A percentile compares a stretch with the other conserved stretches of the same genome.
These are phyloP conservation scores for Trichoderma koningii DNA, from an alignment of 2,329 filamentous ascomycete genomes.

Conservation along the genomic window DNA sequence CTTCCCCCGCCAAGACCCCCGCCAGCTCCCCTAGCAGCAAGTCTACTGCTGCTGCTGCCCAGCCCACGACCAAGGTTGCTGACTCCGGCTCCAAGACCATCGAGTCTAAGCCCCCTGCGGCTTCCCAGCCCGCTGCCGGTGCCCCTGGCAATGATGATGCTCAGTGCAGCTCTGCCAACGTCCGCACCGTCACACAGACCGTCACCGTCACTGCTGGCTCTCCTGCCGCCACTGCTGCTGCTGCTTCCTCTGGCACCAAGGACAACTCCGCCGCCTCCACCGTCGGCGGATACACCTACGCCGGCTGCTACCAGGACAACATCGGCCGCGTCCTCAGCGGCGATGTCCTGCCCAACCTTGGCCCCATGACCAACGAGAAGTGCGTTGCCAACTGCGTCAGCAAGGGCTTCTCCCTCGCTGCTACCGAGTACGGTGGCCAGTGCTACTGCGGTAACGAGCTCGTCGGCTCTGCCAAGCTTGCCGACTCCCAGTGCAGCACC, in stretches of 20 bases:
- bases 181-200: slow-evolving; percentile 48
- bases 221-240: slow-evolving; percentile 27
- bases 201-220: slow-evolving; percentile 47
- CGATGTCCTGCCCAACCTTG: slow-evolving; percentile 45
- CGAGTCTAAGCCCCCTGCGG: slow-evolving; percentile 1
- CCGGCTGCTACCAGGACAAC: slow-evolving; percentile 49
- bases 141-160: slow-evolving; percentile 11
- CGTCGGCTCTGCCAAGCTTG: slow-evolving; percentile 44
- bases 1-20: not conserved
- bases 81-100: slow-evolving; percentile 10
- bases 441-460: slow-evolving; percentile 54
- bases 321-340: slow-evolving; percentile 43
- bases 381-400: slow-evolving; percentile 53
- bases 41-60: not conserved
- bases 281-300: slow-evolving; percentile 42
- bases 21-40: not conserved
- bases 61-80: not conserved
- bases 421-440: slow-evolving; percentile 54
- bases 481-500: slow-evolving; percentile 47
- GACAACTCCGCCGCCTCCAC: slow-evolving; percentile 28
- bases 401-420: slow-evolving; percentile 48
- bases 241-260: slow-evolving; percentile 3
- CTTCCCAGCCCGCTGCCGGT: not conserved
- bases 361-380: slow-evolving; percentile 47
- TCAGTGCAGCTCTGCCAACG: slow-evolving; percentile 34